phyloP scores from a whole-genome alignment of 257 asterid genomes.

The Thymus quinquecostatus region DNA sequence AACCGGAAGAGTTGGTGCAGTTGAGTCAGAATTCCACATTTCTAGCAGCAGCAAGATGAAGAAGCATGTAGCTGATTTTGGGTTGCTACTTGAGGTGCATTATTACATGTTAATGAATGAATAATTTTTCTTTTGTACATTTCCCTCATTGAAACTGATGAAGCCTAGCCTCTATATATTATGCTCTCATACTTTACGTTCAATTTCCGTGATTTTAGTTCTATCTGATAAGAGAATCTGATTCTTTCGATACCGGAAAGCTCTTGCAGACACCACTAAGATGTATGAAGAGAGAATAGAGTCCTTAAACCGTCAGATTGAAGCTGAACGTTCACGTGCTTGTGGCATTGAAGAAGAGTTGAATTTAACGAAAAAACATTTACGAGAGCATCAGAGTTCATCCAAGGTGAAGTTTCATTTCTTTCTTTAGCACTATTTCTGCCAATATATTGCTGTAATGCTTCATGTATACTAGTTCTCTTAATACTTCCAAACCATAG shows the following conservation, averaged over 20 bases:
- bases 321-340: slow-evolving; percentile 51
- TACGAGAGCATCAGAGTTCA: slow-evolving; percentile 48
- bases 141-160: not conserved
- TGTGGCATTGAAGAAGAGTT: slow-evolving; percentile 58
- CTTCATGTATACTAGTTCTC: not conserved
- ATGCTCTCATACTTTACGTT: not conserved
- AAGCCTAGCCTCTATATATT: not conserved
- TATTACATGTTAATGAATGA: slow-evolving; percentile 15
- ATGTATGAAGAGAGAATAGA: slow-evolving; percentile 74
- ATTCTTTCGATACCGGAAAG: slow-evolving; percentile 46
- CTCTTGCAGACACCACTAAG: slow-evolving; percentile 69
- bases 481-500: not conserved
- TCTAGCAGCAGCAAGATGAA: slow-evolving; percentile 34
- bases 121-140: not conserved
- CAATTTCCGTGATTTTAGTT: not conserved
- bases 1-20: no score
- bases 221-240: slow-evolving; percentile 32
- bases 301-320: slow-evolving; percentile 54
- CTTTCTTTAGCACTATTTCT: not conserved
- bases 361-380: slow-evolving; percentile 42
- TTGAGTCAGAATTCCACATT: no score
- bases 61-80: slow-evolving; percentile 54
- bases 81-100: slow-evolving; percentile 61
- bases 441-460: slow-evolving; percentile 8
- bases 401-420: slow-evolving; percentile 52